These are phyloP conservation scores for Laburnicola sp. DNA, from an alignment of 2,329 filamentous ascomycete species.

Conservation along the genomic window DNA sequence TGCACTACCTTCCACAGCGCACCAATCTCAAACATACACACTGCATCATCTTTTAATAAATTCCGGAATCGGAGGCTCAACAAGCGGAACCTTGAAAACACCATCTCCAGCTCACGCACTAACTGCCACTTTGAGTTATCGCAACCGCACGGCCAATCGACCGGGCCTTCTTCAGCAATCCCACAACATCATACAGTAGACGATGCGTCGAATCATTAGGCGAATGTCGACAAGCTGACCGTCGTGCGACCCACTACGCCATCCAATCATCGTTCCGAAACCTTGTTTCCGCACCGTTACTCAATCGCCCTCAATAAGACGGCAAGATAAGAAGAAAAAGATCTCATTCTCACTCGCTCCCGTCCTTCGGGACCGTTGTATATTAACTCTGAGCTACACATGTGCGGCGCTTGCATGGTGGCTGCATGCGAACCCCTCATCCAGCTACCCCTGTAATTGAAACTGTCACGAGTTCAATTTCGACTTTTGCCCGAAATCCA, in stretches of 20 bases:
- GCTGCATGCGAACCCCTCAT: background rate
- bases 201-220: background rate
- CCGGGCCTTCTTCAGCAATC: background rate
- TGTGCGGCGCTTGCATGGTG: background rate
- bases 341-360: background rate
- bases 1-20: conserved; percentile 16
- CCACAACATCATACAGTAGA: background rate
- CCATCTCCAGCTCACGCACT: background rate
- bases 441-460: background rate
- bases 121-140: background rate
- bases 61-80: background rate
- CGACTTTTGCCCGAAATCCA: too few relatives aligned
- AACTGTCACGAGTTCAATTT: too few relatives aligned
- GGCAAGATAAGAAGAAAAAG: background rate
- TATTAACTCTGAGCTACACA: background rate
- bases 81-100: background rate
- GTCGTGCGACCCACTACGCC: background rate
- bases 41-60: background rate
- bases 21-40: background rate
- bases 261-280: background rate
- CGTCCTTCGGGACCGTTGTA: background rate
- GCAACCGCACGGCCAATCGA: background rate
- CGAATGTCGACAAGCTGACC: background rate
- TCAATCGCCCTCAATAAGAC: background rate
- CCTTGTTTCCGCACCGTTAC: background rate